phyloP scores from a whole-genome alignment of 1,139 yeast species.

The Lodderomyces parapsilosis region DNA sequence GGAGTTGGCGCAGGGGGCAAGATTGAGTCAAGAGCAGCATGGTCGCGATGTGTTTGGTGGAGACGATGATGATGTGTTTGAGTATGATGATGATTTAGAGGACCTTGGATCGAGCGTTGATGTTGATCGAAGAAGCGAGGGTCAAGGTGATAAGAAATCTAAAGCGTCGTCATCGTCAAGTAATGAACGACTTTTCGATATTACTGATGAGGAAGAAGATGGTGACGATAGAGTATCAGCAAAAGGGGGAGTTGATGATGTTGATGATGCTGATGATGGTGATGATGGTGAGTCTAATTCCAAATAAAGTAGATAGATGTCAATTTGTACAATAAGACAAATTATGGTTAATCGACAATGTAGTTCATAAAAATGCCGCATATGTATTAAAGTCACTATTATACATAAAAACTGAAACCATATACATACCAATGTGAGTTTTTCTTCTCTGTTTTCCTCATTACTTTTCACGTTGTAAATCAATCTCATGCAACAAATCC shows the following conservation, averaged over 20 bases:
- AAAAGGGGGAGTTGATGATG: slow-evolving; percentile 5
- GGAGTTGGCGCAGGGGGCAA: slow-evolving; percentile 38
- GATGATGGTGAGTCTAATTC: background rate
- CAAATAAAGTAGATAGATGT: background rate
- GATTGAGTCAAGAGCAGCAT: slow-evolving; percentile 16
- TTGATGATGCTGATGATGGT: slow-evolving; percentile 4
- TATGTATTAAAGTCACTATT: background rate
- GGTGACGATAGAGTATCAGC: background rate
- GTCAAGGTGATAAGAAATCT: slow-evolving; percentile 1
- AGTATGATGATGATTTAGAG: slow-evolving; percentile 34
- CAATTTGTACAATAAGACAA: background rate
- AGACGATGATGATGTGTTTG: slow-evolving; percentile 13
- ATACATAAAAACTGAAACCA: background rate
- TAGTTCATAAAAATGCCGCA: background rate
- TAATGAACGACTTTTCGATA: slow-evolving; percentile 6
- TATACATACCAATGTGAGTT: background rate
- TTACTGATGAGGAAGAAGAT: slow-evolving; percentile 6
- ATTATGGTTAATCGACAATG: too few species aligned
- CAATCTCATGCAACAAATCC: slow-evolving; percentile 60
- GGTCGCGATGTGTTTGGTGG: slow-evolving; percentile 14
- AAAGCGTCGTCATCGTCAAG: background rate
- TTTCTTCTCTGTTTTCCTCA: background rate
- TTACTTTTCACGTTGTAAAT: slow-evolving; percentile 35
- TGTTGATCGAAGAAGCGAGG: background rate
- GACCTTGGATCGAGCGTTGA: slow-evolving; percentile 15